Evolutionary conservation across 345 rosid genomes (phyloP).

Genomic region (Camelina sativa): DNA sequence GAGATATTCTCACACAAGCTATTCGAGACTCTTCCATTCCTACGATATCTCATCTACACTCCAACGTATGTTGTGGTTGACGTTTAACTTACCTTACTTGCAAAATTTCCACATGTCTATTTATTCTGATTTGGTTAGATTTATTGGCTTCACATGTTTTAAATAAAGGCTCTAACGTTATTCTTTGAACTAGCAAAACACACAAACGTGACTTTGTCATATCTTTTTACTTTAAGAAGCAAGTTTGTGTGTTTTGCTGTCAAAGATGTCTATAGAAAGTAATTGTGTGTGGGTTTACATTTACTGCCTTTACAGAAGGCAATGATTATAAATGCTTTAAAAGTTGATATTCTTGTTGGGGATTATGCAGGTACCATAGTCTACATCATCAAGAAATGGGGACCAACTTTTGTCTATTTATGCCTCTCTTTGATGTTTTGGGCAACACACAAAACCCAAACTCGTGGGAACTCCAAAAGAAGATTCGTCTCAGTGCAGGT

Average conservation of each 20-base stretch:
- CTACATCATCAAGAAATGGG: slow-evolving; percentile 78
- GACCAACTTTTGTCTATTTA: slow-evolving; percentile 92
- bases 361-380: slow-evolving; percentile 71
- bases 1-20: slow-evolving; percentile 70
- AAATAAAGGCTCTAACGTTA: slow-evolving; percentile 12
- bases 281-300: background rate
- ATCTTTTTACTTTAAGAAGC: slow-evolving; percentile 18
- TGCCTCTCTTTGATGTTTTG: slow-evolving; percentile 87
- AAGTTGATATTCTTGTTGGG: slow-evolving; percentile 28
- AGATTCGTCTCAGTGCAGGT: slow-evolving; percentile 60
- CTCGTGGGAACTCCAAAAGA: slow-evolving; percentile 76
- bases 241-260: slow-evolving; percentile 16
- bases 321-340: slow-evolving; percentile 7
- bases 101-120: slow-evolving; percentile 13
- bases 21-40: slow-evolving; percentile 62
- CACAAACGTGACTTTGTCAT: slow-evolving; percentile 33
- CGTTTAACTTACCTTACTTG: slow-evolving; percentile 18
- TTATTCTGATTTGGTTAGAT: background rate
- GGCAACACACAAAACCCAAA: slow-evolving; percentile 71
- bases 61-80: slow-evolving; percentile 61
- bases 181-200: slow-evolving; percentile 31
- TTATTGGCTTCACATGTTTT: slow-evolving; percentile 4
- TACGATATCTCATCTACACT: slow-evolving; percentile 77
- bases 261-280: slow-evolving; percentile 25
- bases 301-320: background rate